Evolutionary conservation across 257 asterid species (phyloP).

Genomic region (Salvia miltiorrhiza): DNA sequence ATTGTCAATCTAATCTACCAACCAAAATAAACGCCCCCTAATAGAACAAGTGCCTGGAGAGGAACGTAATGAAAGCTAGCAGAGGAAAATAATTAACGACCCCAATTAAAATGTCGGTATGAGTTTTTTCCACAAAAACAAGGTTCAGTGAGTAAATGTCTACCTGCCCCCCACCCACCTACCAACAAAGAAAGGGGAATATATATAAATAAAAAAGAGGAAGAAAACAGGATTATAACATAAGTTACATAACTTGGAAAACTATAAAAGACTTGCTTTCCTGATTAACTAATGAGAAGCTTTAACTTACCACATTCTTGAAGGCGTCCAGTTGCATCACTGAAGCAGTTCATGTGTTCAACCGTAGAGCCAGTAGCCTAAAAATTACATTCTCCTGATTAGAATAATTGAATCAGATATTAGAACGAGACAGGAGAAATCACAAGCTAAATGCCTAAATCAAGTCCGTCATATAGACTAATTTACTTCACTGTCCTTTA

Average conservation of each 20-base stretch:
- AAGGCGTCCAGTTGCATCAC: slow-evolving; percentile 85
- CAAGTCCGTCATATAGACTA: not conserved
- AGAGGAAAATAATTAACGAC: no score
- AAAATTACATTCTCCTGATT: slow-evolving; percentile 19
- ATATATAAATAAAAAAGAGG: no score
- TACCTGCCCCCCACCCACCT: no score
- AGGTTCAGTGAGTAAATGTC: no score
- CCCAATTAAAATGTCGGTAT: not conserved
- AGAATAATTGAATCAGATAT: slow-evolving; percentile 15
- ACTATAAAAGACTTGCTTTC: not conserved
- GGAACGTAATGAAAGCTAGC: not conserved
- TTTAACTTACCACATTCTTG: slow-evolving; percentile 74
- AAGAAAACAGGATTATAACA: not conserved
- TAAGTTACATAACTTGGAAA: not conserved
- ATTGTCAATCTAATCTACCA: no score
- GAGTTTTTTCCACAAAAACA: no score
- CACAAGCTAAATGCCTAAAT: not conserved
- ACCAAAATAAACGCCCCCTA: no score
- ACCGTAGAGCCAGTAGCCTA: slow-evolving; percentile 76
- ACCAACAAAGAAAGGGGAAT: not conserved
- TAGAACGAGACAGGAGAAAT: not conserved
- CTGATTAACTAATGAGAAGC: not conserved
- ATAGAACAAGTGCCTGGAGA: not conserved
- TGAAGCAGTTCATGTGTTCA: slow-evolving; percentile 91
- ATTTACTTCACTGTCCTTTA: not conserved